A percentile compares a stretch with the other conserved stretches of the same genome.
Evolutionary conservation across 2,329 filamentous ascomycete genomes (phyloP).

Genomic region (Paramyrothecium roridum): DNA sequence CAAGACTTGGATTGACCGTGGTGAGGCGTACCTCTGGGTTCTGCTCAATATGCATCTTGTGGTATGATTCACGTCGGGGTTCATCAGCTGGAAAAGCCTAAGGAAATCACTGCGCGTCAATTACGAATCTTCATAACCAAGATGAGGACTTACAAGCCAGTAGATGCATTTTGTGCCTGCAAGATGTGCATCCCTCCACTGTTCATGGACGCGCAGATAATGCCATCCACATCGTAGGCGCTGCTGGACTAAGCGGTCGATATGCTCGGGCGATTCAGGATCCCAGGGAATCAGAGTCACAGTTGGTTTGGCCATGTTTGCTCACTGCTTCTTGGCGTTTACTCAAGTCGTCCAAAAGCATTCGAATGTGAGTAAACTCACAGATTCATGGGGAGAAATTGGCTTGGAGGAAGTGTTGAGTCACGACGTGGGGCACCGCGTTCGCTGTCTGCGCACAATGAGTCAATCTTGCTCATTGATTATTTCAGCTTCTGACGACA

Average conservation of each 20-base stretch:
- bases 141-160: constrained; percentile 11
- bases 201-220: constrained; percentile 6
- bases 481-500: no score
- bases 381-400: no score
- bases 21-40: constrained; percentile 12
- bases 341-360: no score
- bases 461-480: no score
- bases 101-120: background rate
- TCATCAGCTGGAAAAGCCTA: constrained; percentile 11
- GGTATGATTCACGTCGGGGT: constrained; percentile 6
- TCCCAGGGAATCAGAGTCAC: constrained; percentile 21
- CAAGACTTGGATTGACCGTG: background rate
- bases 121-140: background rate
- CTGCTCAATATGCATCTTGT: constrained; percentile 15
- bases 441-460: no score
- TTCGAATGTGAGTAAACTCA: no score
- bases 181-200: constrained; percentile 15
- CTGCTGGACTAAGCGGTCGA: constrained; percentile 16
- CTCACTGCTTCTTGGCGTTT: background rate
- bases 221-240: constrained; percentile 21
- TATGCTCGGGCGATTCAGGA: constrained; percentile 14
- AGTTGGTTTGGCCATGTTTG: constrained; percentile 1
- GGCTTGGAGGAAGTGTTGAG: no score
- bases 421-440: no score
- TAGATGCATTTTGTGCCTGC: constrained; percentile 14